Percentiles rank a stretch among this genome's conserved stretches.
These are phyloP conservation scores for Pascua sp. DNA, from an alignment of 1,284 basidiomycete genomes.

Conservation along the genomic window DNA sequence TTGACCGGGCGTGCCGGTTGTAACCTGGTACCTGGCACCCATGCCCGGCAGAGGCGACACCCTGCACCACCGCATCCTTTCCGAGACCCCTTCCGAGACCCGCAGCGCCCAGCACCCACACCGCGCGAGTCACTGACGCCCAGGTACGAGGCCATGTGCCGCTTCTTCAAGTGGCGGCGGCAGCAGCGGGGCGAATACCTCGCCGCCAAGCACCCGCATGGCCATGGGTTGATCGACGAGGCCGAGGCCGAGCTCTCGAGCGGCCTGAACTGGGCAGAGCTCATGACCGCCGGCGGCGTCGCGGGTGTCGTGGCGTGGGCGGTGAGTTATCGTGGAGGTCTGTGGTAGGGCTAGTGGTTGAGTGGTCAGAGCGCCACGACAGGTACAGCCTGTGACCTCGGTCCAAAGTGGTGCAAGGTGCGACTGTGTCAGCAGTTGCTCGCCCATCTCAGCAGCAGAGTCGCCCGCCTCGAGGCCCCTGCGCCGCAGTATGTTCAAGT, in stretches of 20 bases:
- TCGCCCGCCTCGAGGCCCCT: too few relatives aligned
- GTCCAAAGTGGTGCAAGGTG: too few relatives aligned
- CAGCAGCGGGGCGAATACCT: conserved; percentile 10
- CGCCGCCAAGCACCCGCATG: conserved; percentile 8
- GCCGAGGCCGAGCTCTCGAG: conserved; percentile 53
- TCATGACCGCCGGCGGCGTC: conserved; percentile 71
- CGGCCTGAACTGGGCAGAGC: conserved; percentile 57
- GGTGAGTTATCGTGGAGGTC: conserved; percentile 24
- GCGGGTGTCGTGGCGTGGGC: conserved; percentile 59
- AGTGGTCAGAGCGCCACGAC: not conserved
- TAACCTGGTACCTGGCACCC: too few relatives aligned
- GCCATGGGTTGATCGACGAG: conserved; percentile 52
- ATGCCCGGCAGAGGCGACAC: too few relatives aligned
- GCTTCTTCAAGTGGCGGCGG: conserved; percentile 53
- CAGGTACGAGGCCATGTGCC: conserved; percentile 69
- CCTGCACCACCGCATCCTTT: too few relatives aligned
- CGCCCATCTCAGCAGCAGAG: too few relatives aligned
- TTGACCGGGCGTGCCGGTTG: too few relatives aligned
- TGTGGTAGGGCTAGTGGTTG: not conserved
- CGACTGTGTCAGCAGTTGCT: too few relatives aligned
- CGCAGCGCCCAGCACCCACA: too few relatives aligned
- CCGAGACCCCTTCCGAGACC: too few relatives aligned
- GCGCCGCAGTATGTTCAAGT: too few relatives aligned
- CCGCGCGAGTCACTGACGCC: not conserved
- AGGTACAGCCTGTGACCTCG: too few relatives aligned